A percentile compares a stretch with the other conserved stretches of the same genome.
phyloP scores from a whole-genome alignment of 768 basidiomycete species.

The Antrodiella citrinella region DNA sequence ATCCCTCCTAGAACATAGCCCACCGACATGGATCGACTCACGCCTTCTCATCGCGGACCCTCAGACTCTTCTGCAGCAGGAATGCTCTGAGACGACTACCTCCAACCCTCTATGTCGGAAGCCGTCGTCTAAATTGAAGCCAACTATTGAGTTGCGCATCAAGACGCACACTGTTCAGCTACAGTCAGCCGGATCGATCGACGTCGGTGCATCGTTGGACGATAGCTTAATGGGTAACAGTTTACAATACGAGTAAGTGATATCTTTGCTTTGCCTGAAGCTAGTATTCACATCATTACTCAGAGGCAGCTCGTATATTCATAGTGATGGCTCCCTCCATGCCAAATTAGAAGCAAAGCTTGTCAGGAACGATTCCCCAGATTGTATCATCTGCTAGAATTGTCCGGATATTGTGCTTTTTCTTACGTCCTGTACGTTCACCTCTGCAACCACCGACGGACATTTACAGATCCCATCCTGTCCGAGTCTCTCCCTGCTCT shows the following conservation, averaged over 20 bases:
- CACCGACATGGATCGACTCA: slow-evolving; percentile 50
- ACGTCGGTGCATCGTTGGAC: slow-evolving; percentile 34
- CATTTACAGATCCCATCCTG: too few relatives aligned
- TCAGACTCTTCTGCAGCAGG: slow-evolving; percentile 6
- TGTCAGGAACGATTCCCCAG: slow-evolving; percentile 9
- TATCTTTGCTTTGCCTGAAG: not conserved
- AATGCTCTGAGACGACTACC: slow-evolving; percentile 3
- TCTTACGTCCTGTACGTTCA: too few relatives aligned
- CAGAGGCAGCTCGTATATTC: slow-evolving; percentile 17
- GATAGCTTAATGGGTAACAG: slow-evolving; percentile 34
- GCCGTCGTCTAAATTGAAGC: slow-evolving; percentile 15
- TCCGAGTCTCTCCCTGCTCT: too few relatives aligned
- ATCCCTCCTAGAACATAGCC: slow-evolving; percentile 44
- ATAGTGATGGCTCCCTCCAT: slow-evolving; percentile 15
- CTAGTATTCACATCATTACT: not conserved
- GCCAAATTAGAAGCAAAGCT: slow-evolving; percentile 18
- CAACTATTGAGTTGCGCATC: slow-evolving; percentile 30
- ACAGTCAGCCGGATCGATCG: not conserved
- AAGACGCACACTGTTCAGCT: slow-evolving; percentile 26
- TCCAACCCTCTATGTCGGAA: slow-evolving; percentile 3
- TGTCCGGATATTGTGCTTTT: too few relatives aligned
- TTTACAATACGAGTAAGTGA: slow-evolving; percentile 45
- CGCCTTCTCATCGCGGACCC: slow-evolving; percentile 36
- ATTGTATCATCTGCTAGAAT: slow-evolving; percentile 19
- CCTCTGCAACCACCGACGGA: too few relatives aligned